These are phyloP conservation scores for Verticillium nonalfalfae DNA, from an alignment of 2,329 filamentous ascomycete species.

Conservation along the genomic window DNA sequence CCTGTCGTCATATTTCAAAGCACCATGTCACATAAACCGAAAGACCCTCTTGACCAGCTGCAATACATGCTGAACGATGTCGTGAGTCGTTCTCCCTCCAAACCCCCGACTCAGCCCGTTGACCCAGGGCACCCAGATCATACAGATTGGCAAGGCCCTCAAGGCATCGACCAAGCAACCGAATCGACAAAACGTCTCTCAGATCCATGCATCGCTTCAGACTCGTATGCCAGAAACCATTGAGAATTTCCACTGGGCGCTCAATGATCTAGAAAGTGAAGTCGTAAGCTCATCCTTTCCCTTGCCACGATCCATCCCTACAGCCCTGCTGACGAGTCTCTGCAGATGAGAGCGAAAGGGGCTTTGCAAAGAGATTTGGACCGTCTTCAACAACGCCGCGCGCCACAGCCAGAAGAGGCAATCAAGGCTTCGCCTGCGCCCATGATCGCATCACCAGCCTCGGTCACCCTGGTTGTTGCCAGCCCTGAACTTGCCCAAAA, in stretches of 20 bases:
- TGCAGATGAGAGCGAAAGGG: slow-evolving; percentile 45
- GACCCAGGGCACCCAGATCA: slow-evolving; percentile 33
- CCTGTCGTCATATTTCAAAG: background rate
- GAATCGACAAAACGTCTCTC: slow-evolving; percentile 28
- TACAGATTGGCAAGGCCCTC: slow-evolving; percentile 53
- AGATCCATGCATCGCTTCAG: slow-evolving; percentile 23
- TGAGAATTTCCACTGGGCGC: slow-evolving; percentile 40
- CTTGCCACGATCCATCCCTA: background rate
- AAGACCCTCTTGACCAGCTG: slow-evolving; percentile 39
- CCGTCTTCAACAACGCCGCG: slow-evolving; percentile 19
- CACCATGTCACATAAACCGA: slow-evolving; percentile 24
- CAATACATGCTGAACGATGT: slow-evolving; percentile 48
- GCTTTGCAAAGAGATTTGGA: slow-evolving; percentile 49
- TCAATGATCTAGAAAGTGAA: slow-evolving; percentile 51
- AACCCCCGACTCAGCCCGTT: background rate
- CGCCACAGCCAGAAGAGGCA: slow-evolving; percentile 8
- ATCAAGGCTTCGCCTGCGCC: slow-evolving; percentile 6
- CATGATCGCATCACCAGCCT: slow-evolving; percentile 1
- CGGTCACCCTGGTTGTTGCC: slow-evolving; percentile 1
- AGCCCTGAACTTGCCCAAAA: background rate
- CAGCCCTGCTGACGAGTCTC: background rate
- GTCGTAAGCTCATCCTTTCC: slow-evolving; percentile 32
- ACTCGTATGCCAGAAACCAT: slow-evolving; percentile 40
- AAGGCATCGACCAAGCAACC: slow-evolving; percentile 38
- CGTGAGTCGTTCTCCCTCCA: slow-evolving; percentile 28